A percentile compares a stretch with the other conserved stretches of the same genome.
phyloP scores from a whole-genome alignment of 495 filamentous ascomycete species.

The Hyaloscypha finlandica region DNA sequence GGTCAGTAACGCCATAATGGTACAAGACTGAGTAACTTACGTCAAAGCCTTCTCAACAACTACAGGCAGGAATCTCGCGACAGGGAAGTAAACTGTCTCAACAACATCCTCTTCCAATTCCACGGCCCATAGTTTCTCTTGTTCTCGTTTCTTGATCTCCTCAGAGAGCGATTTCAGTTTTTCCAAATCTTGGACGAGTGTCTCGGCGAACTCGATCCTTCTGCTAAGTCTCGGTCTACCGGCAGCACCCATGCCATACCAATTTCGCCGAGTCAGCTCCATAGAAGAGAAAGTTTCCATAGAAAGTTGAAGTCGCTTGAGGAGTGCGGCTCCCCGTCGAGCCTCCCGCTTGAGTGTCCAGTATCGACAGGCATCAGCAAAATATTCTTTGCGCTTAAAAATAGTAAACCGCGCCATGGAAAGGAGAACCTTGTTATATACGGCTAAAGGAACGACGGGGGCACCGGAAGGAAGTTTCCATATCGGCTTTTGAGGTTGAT shows the following conservation, averaged over 20 bases:
- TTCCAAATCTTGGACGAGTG: constrained; percentile 73
- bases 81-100: constrained; percentile 88
- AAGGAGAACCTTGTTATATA: constrained; percentile 77
- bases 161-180: constrained; percentile 68
- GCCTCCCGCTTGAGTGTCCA: constrained; percentile 98
- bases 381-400: constrained; percentile 85
- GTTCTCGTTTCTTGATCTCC: constrained; percentile 70
- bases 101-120: constrained; percentile 74
- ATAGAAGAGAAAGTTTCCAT: constrained; percentile 94
- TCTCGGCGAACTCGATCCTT: constrained; percentile 84
- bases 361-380: constrained; percentile 90
- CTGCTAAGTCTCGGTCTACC: constrained; percentile 76
- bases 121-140: constrained; percentile 70
- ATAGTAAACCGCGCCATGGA: constrained; percentile 79
- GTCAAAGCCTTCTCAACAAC: constrained; percentile 74
- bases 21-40: constrained; percentile 50
- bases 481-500: constrained; percentile 64
- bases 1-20: constrained; percentile 38
- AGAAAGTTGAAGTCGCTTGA: constrained; percentile 91
- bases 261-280: constrained; percentile 93
- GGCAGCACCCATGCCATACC: constrained; percentile 83
- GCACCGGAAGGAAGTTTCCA: constrained; percentile 97
- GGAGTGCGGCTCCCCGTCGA: constrained; percentile 81
- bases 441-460: constrained; percentile 85
- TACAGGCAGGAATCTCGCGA: constrained; percentile 73